Conservation (phyloP, 257 asterid species). For the Fraxinus excelsior region DNA sequence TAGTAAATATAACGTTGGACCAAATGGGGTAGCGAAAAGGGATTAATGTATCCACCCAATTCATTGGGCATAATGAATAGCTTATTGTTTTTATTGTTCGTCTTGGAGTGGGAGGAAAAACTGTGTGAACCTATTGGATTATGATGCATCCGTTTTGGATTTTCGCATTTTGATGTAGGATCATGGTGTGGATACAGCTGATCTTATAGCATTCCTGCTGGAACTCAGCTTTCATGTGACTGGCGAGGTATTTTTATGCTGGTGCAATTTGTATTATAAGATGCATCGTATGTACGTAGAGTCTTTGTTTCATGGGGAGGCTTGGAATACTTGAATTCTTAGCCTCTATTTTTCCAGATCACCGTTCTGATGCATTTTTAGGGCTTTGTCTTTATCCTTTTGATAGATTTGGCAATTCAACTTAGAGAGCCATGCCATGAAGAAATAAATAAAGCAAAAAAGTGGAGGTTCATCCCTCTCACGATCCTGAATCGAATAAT, state of each 20-base stretch:
- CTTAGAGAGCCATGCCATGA: slow-evolving; percentile 2
- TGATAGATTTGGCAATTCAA: not conserved
- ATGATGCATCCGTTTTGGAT: not conserved
- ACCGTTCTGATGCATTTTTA: not conserved
- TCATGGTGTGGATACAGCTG: slow-evolving; percentile 88
- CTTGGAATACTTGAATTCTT: not conserved
- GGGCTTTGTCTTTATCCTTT: slow-evolving; percentile 3
- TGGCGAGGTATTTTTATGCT: slow-evolving; percentile 68
- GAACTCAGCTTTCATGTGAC: slow-evolving; percentile 98
- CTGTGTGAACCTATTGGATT: not conserved
- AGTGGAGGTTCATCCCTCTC: slow-evolving; percentile 19
- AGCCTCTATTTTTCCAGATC: slow-evolving; percentile 9
- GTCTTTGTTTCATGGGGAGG: slow-evolving; percentile 5
- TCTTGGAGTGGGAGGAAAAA: not conserved
- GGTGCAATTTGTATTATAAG: not conserved
- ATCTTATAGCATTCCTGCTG: slow-evolving; percentile 86
- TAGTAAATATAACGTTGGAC: not conserved
- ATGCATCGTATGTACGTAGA: slow-evolving; percentile 11
- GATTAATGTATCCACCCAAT: not conserved
- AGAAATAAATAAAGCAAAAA: slow-evolving; percentile 20
- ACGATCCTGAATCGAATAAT: slow-evolving; percentile 22
- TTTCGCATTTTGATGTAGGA: slow-evolving; percentile 56
- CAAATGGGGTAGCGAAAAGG: not conserved
- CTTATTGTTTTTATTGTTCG: not conserved
- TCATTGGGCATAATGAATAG: not conserved